Evolutionary conservation across 1,284 basidiomycete genomes (phyloP), one percentile per base, ranked within the genome.

Genomic region (Phellopilus nigrolimitatus): DNA sequence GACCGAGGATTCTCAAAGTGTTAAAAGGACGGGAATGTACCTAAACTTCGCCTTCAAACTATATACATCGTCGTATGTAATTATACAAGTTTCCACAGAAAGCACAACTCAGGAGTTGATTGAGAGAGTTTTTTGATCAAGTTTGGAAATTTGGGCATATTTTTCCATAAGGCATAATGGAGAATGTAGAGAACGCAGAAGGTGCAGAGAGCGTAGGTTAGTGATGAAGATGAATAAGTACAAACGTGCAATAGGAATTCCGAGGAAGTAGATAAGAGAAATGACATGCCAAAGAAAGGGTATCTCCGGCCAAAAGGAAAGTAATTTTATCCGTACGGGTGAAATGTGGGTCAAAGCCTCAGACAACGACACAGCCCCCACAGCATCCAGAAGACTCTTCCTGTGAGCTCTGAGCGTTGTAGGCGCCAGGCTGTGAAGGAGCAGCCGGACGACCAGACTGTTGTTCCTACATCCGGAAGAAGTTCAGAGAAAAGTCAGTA

Each of bases 371-470:
- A 62, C 88, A 91, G 50, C 82, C 78, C 22, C 72, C 72, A 62
- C 88, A 91, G 74, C 88, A 91, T 22, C 84, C 83, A 41, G 72
- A 68, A 47, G 72, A 67, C 36, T 78, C 71, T 41, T 79, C 77
- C 51, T 83, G 78, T 46, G 71, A 67, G 52, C 69, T 76, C 59
- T 78, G 79, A 10, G 71, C 67, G 12, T 76, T 74, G 24, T 75
- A 66, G 9, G 67, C 68, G 42, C 70, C 71, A 6, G 61, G 56
- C 30, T 69, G 75, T 36, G 75, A 69, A 15, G 72, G 69, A 27
- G 56, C 61, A 4, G 59, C 53, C 10, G 81, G 78, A 51, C 81
- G 77, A 31, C 80, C 81, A 45, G 76, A 78, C 66, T 81, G 75
- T 64, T 80, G 79, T 61, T 82, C 79, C 78, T 82, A 51, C 24